Percentiles rank a stretch among this genome's conserved stretches.
phyloP scores from a whole-genome alignment of 352 stramenopile species.

The Phytopythium cucurbitacearum region DNA sequence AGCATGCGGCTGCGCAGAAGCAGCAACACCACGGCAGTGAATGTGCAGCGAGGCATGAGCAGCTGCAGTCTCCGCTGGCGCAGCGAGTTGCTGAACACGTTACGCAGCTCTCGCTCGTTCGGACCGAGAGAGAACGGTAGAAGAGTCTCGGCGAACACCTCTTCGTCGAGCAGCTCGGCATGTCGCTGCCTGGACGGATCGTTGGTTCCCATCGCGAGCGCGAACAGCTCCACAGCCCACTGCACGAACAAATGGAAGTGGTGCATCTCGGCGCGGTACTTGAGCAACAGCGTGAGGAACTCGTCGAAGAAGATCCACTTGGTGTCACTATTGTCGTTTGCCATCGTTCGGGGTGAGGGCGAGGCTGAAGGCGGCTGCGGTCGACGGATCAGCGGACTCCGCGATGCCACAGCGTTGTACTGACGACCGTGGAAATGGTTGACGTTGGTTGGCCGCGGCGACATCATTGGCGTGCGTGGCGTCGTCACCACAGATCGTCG shows the following conservation, averaged over 20 bases:
- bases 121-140: conserved; percentile 39
- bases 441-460: conserved; percentile 38
- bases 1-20: conserved; percentile 53
- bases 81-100: conserved; percentile 68
- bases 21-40: conserved; percentile 57
- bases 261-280: conserved; percentile 56
- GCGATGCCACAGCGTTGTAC: conserved; percentile 38
- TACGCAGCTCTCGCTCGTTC: conserved; percentile 45
- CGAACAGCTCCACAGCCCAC: conserved; percentile 55
- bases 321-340: not conserved
- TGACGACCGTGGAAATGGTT: conserved; percentile 60
- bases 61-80: conserved; percentile 45
- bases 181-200: not conserved
- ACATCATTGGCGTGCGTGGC: conserved; percentile 7
- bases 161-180: conserved; percentile 36
- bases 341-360: not conserved
- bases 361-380: conserved; percentile 13
- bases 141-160: conserved; percentile 39
- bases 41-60: conserved; percentile 58
- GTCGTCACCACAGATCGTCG: conserved; percentile 15
- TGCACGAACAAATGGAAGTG: conserved; percentile 60
- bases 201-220: conserved; percentile 13
- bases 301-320: conserved; percentile 61
- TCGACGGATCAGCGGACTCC: conserved; percentile 41
- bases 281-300: conserved; percentile 48